Evolutionary conservation across 352 stramenopile genomes (phyloP).

Genomic region (Phytophthora syringae): DNA sequence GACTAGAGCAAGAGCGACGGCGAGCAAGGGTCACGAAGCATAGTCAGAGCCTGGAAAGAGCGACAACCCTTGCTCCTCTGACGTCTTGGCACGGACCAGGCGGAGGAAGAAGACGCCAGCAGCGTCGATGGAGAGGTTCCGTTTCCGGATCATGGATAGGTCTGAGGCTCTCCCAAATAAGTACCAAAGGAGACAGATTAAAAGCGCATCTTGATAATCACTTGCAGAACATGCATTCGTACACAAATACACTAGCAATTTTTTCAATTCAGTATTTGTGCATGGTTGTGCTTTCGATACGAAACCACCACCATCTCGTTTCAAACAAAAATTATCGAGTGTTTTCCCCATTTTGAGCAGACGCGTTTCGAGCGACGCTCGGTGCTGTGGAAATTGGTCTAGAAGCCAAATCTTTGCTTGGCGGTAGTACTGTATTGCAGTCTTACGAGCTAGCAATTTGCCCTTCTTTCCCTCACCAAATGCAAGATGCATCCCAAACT

Average conservation of each 20-base stretch:
- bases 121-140: background rate
- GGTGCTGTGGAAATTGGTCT: slow-evolving; percentile 16
- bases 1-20: background rate
- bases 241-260: background rate
- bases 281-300: slow-evolving; percentile 39
- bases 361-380: slow-evolving; percentile 5
- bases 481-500: slow-evolving; percentile 32
- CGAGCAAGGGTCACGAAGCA: background rate
- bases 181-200: background rate
- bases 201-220: background rate
- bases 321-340: slow-evolving; percentile 18
- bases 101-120: background rate
- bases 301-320: slow-evolving; percentile 18
- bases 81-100: background rate
- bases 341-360: slow-evolving; percentile 13
- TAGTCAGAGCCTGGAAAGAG: background rate
- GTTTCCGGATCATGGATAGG: background rate
- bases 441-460: background rate
- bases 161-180: too few relatives aligned
- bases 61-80: background rate
- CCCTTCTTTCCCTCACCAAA: slow-evolving; percentile 19
- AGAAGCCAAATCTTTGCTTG: slow-evolving; percentile 14
- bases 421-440: slow-evolving; percentile 10
- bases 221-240: background rate
- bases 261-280: background rate